Evolutionary conservation across 2,329 filamentous ascomycete species (phyloP), one percentile per base, ranked within the genome.

Genomic region (Calycina marina): DNA sequence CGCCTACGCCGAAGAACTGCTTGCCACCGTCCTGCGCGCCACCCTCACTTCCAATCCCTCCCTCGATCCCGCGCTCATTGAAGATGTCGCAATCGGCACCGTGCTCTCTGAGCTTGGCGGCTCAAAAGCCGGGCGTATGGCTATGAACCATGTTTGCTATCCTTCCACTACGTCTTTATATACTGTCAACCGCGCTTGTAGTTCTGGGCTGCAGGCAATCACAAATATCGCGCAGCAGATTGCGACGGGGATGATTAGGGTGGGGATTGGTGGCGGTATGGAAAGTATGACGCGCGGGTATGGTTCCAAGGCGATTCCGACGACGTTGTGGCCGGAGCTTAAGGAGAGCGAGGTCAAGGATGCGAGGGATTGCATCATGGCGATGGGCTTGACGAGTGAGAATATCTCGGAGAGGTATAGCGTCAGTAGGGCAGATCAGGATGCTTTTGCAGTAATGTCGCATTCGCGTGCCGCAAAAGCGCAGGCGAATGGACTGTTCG

Each of bases 261-360:
- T 67, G 0, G 86, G 83, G 38, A 72, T 94, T 40, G 86, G 76
- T 6, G 86, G 81, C 2, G 86, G 86, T 17, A 93, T 92, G 81
- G 86, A 94, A 67, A 88, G 79, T 59, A 94, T 94, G 86, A 93
- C 83, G 41, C 62, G 78, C 43, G 93, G 93, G 59, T 94, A 94
- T 57, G 85, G 77, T 31, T 72, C 64, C 15, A 64, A 74, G 36
- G 86, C 86, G n/a, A 90, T 94, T 26, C 86, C 86, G 0, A 76
- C 74, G 0, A 71, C 84, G 41, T 57, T 84, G 8, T 93, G 84
- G 83, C 74, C 78, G 0, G 74, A 69, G 31, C 59, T 93, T 39
- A 70, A 62, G 46, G 67, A 77, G 1, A 74, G 67, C 3, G 56
- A 59, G 1, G 66, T 69, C 6, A 66, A 77, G 48, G 76, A 92